Evolutionary conservation across 805 yeast genomes (phyloP).

Genomic region (Candida quercuum): DNA sequence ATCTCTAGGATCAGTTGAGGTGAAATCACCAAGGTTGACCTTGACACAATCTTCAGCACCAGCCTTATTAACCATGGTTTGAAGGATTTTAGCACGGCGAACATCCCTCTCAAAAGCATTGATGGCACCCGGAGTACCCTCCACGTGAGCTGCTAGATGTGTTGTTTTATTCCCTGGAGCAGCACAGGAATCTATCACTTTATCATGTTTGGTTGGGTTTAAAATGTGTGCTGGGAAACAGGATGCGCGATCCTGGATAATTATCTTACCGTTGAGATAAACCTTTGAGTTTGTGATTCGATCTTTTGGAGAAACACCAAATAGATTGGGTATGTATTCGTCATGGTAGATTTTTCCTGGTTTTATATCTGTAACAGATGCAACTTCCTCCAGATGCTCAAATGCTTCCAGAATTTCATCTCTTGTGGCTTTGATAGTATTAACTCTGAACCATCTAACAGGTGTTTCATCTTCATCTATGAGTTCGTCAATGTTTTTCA

Average conservation of each 20-base stretch:
- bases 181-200: conserved; percentile 88
- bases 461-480: conserved; percentile 63
- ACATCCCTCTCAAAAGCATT: conserved; percentile 87
- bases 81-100: conserved; percentile 61
- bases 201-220: conserved; percentile 52
- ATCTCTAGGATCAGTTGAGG: conserved; percentile 41
- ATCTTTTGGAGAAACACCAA: conserved; percentile 77
- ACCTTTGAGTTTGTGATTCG: conserved; percentile 61
- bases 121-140: conserved; percentile 35
- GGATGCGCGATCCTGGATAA: conserved; percentile 94
- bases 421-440: conserved; percentile 47
- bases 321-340: conserved; percentile 65
- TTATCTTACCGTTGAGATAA: conserved; percentile 70
- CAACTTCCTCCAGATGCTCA: conserved; percentile 40
- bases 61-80: conserved; percentile 76
- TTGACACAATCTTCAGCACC: conserved; percentile 43
- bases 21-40: conserved; percentile 50
- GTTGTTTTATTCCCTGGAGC: conserved; percentile 99
- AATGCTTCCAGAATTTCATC: conserved; percentile 30
- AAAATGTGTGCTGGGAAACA: conserved; percentile 92
- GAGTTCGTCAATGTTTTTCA: conserved; percentile 46
- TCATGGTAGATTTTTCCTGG: conserved; percentile 69
- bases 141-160: conserved; percentile 69
- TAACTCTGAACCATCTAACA: conserved; percentile 74
- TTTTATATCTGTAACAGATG: conserved; percentile 35